Percentiles rank a stretch among this genome's conserved stretches.
phyloP scores from a whole-genome alignment of 768 basidiomycete genomes.

The Hydnomerulius pinastri region DNA sequence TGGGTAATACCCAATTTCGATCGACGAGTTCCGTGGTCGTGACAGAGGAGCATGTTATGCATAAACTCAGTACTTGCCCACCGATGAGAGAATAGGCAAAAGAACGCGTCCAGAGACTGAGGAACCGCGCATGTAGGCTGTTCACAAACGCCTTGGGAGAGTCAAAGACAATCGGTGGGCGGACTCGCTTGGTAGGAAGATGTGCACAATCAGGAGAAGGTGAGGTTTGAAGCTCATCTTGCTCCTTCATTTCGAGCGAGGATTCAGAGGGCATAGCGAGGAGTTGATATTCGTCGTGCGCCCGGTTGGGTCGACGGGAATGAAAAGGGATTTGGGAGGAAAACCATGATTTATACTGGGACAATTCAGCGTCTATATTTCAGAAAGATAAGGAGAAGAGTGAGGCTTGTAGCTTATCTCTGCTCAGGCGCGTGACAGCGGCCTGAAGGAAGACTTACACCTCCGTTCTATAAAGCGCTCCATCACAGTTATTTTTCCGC shows the following conservation, averaged over 20 bases:
- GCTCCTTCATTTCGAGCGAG: constrained; percentile 7
- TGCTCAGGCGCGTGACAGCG: background rate
- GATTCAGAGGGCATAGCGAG: constrained; percentile 11
- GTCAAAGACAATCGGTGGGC: constrained; percentile 19
- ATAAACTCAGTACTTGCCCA: constrained; percentile 26
- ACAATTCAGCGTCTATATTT: constrained; percentile 8
- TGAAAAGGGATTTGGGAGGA: background rate
- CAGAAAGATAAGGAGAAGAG: background rate
- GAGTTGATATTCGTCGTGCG: constrained; percentile 25
- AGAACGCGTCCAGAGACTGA: constrained; percentile 31
- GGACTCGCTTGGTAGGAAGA: constrained; percentile 3
- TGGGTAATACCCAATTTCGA: constrained; percentile 69
- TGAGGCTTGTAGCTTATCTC: constrained; percentile 2
- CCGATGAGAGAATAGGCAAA: constrained; percentile 29
- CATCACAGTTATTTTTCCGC: constrained; percentile 8
- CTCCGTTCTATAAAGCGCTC: constrained; percentile 2
- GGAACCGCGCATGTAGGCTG: constrained; percentile 20
- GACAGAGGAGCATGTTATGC: constrained; percentile 40
- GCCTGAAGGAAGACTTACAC: constrained; percentile 10
- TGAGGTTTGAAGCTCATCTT: constrained; percentile 2
- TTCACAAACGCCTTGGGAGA: constrained; percentile 19
- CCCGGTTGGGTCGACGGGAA: constrained; percentile 12
- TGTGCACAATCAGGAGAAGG: background rate
- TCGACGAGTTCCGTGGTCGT: constrained; percentile 72
- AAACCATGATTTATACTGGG: constrained; percentile 21